These are phyloP conservation scores for Salix caprea DNA, from an alignment of 345 rosid genomes.

Conservation along the genomic window DNA sequence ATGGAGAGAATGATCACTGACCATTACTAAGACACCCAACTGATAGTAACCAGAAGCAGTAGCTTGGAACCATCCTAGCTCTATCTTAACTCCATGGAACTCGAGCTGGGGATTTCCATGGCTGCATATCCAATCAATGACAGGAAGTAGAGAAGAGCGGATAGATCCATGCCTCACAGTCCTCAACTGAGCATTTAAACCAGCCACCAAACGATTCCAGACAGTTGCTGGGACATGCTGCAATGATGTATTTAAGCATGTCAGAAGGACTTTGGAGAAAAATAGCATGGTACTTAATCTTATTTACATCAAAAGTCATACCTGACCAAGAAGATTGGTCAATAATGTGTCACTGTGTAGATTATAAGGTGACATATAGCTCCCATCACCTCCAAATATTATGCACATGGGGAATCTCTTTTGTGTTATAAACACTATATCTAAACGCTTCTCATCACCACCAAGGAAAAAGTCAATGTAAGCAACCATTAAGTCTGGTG, in stretches of 20 bases:
- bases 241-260: constrained; percentile 5
- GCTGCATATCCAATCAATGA: constrained; percentile 76
- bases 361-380: constrained; percentile 94
- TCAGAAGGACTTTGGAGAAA: constrained; percentile 12
- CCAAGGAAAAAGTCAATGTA: constrained; percentile 94
- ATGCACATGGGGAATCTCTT: constrained; percentile 95
- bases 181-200: constrained; percentile 92
- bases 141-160: constrained; percentile 69
- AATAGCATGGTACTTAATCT: not conserved
- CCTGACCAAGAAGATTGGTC: constrained; percentile 96
- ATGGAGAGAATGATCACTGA: constrained; percentile 52
- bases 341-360: constrained; percentile 72
- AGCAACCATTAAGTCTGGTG: constrained; percentile 93
- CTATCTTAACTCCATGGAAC: constrained; percentile 80
- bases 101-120: constrained; percentile 93
- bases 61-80: constrained; percentile 97
- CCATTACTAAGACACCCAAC: constrained; percentile 76
- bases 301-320: constrained; percentile 12
- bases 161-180: constrained; percentile 88
- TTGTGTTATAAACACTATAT: constrained; percentile 79
- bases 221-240: constrained; percentile 92
- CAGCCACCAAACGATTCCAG: constrained; percentile 92
- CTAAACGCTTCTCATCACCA: constrained; percentile 95
- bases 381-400: constrained; percentile 93
- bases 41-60: constrained; percentile 98